Evolutionary conservation across 2,329 filamentous ascomycete genomes (phyloP), one percentile per base, ranked within the genome.

Genomic region (Alternaria ethzedia): DNA sequence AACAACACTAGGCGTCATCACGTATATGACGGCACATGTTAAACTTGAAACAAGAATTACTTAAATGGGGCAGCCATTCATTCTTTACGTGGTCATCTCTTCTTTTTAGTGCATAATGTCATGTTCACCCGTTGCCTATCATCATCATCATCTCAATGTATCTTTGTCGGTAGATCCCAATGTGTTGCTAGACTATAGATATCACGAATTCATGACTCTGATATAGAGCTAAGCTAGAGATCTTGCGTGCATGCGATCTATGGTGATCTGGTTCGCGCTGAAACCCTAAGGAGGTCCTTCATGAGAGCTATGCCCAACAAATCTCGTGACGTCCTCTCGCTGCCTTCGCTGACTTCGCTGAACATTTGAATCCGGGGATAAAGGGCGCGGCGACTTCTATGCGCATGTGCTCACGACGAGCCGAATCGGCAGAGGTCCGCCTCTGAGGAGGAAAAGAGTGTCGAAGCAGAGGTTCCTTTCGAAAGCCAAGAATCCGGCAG

Each of bases 101-200:
- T 60, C 73, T 68, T 67, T 60, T 50, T 73, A 70, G 66, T 66
- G 67, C 65, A 68, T 71, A 75, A 77, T 73, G 67, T 72, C 74
- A 78, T 78, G 71, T 74, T 70, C 72, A 73, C 47, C 74, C 64
- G 76, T 78, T 79, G 75, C 74, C 76, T 76, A 64, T 75, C 74
- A 76, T 73, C 54, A n/a, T 55, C 30, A 46, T 28, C n/a, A 10
- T 54, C 66, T 59, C 57, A 17, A 47, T n/a, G n/a, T n/a, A 47
- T 47, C 20, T 15, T 5, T 52, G 9, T 52, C 13, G 1, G 3
- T 52, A 23, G 13, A 41, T 23, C 2, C 4, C 30, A 5, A 36
- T 52, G 49, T 52, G 20, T 15, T 23, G 7, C 20, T 21, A 52
- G 49, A n/a, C 8, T 52, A 15, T 25, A 41, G 13, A 41, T 21